Base-by-base conservation (phyloP, 1,284 basidiomycete species). In the Pyrrhoderma noxium region DNA sequence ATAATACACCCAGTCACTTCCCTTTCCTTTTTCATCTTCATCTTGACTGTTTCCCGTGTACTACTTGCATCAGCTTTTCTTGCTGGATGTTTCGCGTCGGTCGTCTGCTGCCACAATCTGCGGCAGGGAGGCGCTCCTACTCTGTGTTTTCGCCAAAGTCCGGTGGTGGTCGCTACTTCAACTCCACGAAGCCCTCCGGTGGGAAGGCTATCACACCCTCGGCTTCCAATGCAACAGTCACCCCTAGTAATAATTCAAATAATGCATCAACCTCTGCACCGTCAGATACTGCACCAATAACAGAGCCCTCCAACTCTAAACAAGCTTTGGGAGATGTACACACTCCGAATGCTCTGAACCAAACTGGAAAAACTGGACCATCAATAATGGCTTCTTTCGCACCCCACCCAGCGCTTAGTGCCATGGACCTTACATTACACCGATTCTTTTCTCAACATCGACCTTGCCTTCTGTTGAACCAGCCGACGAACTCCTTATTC, bases 391-490 rank as follows among this genome's bases (percentile, higher is more conserved):
- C 52, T 3, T 35, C 55, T 2, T 48, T 61, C 13, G 57, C 60
- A 49, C 51, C 61, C 18, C 82, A 86, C 61, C 80, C 82, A 3
- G 60, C 73, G 16, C 60, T 87, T 52, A 77, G 72, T 50, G 62
- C 79, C 14, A 77, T 80, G 57, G 85, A 86, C 57, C 80, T 84
- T 64, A 82, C 79, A 59, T 72, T 87, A 13, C 85, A 88, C 60
- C 82, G 85, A 52, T 89, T 89, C 66, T 89, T 89, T 67, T 79
- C 86, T 2, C 67, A 86, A 36, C 80, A 89, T 59, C 75, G 87
- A 27, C 86, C 86, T 1, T 71, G 89, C 3, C 76, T 88, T 14
- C 74, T 84, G 19, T 69, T 89, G 39, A 67, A 74, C 22, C 74
- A 80, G 56, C 77, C 85, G 0, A 57, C 69, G 0, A 64, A 76